Evolutionary conservation across 164 flowering plant genomes (phyloP).

Genomic region (Magnolia sinica): DNA sequence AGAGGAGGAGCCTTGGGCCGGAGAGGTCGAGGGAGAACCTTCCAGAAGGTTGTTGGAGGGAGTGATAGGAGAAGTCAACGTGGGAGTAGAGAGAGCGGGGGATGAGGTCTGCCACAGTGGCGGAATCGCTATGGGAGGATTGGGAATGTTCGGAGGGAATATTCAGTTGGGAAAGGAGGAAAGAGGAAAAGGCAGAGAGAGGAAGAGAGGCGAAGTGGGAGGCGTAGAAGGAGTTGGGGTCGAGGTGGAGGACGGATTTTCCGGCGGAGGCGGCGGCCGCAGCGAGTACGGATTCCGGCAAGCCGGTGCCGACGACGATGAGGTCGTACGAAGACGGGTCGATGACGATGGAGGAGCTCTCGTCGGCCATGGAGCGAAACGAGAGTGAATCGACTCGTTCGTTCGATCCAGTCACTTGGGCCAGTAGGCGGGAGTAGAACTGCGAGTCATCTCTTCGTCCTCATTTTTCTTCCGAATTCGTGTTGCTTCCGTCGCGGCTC

Average conservation of each 20-base stretch:
- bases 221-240: conserved; percentile 80
- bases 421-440: too few relatives aligned
- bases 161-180: conserved; percentile 34
- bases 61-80: conserved; percentile 36
- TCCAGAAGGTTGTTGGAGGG: conserved; percentile 27
- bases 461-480: too few relatives aligned
- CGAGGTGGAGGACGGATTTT: conserved; percentile 88
- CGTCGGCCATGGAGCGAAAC: too few relatives aligned
- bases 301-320: conserved; percentile 73
- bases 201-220: conserved; percentile 64
- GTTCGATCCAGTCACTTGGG: too few relatives aligned
- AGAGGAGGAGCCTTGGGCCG: conserved; percentile 79
- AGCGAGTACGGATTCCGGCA: conserved; percentile 73
- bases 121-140: too few relatives aligned
- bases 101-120: too few relatives aligned
- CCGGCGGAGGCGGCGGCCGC: conserved; percentile 73
- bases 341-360: conserved; percentile 18
- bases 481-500: too few relatives aligned
- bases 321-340: conserved; percentile 74
- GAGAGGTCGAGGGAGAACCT: conserved; percentile 59
- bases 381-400: too few relatives aligned
- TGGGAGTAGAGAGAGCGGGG: conserved; percentile 38
- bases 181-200: conserved; percentile 38
- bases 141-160: not conserved
- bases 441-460: too few relatives aligned